Percentiles rank a stretch among this genome's conserved stretches.
Conservation (phyloP, 2,329 filamentous ascomycete species). For the Botrytis medusae region DNA sequence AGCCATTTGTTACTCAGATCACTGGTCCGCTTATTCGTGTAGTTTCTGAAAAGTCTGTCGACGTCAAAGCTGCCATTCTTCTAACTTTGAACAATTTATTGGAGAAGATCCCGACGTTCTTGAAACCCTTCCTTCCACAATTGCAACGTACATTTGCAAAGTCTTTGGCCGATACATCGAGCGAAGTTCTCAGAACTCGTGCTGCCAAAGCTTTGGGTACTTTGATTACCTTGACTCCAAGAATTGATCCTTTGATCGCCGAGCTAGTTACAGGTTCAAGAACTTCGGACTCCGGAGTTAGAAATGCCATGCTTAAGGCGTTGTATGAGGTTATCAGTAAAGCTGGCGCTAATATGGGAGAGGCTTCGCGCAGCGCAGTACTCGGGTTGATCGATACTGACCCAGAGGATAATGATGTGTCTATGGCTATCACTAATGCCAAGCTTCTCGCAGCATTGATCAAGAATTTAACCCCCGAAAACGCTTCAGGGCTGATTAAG, state of each 20-base stretch:
- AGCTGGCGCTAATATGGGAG: constrained; percentile 92
- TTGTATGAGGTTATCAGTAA: constrained; percentile 96
- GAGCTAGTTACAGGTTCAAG: constrained; percentile 96
- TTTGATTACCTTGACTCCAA: constrained; percentile 90
- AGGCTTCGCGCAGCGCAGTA: constrained; percentile 81
- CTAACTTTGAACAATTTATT: constrained; percentile 91
- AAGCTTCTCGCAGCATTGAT: constrained; percentile 86
- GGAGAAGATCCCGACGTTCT: constrained; percentile 91
- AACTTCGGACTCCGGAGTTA: constrained; percentile 82
- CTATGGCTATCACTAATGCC: constrained; percentile 86
- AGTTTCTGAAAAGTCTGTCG: constrained; percentile 91
- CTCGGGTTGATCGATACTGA: constrained; percentile 86
- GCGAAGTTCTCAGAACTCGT: constrained; percentile 80
- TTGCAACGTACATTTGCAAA: constrained; percentile 96
- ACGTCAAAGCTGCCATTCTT: constrained; percentile 93
- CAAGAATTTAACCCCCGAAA: constrained; percentile 76
- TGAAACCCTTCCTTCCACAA: constrained; percentile 96
- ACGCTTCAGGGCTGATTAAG: constrained; percentile 59
- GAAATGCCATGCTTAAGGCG: constrained; percentile 94
- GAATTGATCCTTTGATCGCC: constrained; percentile 88
- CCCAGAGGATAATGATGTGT: constrained; percentile 68
- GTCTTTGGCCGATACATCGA: constrained; percentile 88
- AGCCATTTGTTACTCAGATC: constrained; percentile 95
- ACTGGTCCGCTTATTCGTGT: constrained; percentile 97
- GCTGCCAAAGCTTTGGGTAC: constrained; percentile 94